Percentiles rank a stretch among this genome's conserved stretches.
Evolutionary conservation across 768 basidiomycete genomes (phyloP).

Genomic region (Boletus pseudopeckii): DNA sequence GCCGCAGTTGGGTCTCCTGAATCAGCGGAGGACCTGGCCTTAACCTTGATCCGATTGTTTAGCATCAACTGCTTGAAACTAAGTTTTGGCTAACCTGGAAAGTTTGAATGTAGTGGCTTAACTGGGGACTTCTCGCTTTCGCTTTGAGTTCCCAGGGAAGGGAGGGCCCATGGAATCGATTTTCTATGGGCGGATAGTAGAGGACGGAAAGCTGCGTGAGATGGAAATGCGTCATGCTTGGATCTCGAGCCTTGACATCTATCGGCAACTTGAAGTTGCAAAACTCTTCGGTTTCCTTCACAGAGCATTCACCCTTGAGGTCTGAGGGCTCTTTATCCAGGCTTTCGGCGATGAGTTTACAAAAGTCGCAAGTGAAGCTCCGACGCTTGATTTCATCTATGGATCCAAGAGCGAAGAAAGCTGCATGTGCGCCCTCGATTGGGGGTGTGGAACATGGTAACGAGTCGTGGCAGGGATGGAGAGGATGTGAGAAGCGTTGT

Average conservation of each 20-base stretch:
- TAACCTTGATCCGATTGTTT: background rate
- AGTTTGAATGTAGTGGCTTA: background rate
- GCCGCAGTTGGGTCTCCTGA: background rate
- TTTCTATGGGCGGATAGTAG: background rate
- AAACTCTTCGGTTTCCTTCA: background rate
- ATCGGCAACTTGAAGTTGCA: conserved; percentile 7
- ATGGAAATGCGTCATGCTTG: conserved; percentile 13
- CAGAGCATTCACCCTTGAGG: conserved; percentile 5
- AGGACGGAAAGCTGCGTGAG: conserved; percentile 7
- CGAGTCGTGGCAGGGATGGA: conserved; percentile 1
- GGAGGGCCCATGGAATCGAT: background rate
- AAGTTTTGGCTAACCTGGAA: background rate
- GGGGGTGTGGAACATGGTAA: conserved; percentile 3
- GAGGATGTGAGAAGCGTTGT: background rate
- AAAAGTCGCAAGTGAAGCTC: conserved; percentile 9
- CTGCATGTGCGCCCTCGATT: background rate
- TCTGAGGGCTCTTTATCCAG: conserved; percentile 9
- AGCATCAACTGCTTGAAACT: background rate
- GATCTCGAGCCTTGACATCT: background rate
- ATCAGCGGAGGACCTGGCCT: background rate
- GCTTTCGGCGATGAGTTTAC: conserved; percentile 9
- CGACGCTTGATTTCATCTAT: conserved; percentile 13
- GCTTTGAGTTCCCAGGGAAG: conserved; percentile 12
- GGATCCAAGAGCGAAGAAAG: conserved; percentile 5
- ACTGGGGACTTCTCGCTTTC: background rate